Percentiles rank a stretch among this genome's conserved stretches.
These are phyloP conservation scores for Triticum monococcum DNA, from an alignment of 176 grass and related monocot genomes.

Conservation along the genomic window DNA sequence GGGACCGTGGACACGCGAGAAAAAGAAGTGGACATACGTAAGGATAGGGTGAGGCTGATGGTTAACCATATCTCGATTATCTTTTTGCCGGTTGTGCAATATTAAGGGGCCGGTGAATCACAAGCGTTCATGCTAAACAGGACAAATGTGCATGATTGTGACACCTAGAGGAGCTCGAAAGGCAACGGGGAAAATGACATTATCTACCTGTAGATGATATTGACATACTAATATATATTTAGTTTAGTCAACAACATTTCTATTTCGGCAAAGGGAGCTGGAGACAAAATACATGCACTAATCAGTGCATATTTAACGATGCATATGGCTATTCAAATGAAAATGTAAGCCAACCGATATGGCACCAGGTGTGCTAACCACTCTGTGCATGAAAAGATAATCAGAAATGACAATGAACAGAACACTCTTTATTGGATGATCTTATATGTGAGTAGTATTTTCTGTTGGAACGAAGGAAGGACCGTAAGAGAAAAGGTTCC, in stretches of 20 bases:
- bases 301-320: not conserved
- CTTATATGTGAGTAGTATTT: too few species aligned
- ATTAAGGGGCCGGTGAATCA: conserved; percentile 1
- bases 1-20: not conserved
- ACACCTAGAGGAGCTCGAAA: conserved; percentile 35
- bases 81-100: not conserved
- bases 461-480: too few species aligned
- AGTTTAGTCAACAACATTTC: not conserved
- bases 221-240: not conserved
- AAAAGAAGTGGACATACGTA: too few species aligned
- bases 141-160: conserved; percentile 31
- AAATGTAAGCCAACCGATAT: conserved; percentile 10
- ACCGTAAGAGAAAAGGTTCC: too few species aligned
- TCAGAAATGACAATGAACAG: not conserved
- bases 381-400: not conserved
- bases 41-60: conserved; percentile 18
- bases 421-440: not conserved
- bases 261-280: not conserved
- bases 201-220: not conserved
- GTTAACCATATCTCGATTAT: conserved; percentile 29
- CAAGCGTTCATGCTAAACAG: conserved; percentile 22
- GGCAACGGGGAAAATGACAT: not conserved
- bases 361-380: not conserved
- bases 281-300: not conserved
- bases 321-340: not conserved